Percentiles rank a stretch among this genome's conserved stretches.
Evolutionary conservation across 2,329 filamentous ascomycete species (phyloP).

Genomic region (Fonsecaea pedrosoi): DNA sequence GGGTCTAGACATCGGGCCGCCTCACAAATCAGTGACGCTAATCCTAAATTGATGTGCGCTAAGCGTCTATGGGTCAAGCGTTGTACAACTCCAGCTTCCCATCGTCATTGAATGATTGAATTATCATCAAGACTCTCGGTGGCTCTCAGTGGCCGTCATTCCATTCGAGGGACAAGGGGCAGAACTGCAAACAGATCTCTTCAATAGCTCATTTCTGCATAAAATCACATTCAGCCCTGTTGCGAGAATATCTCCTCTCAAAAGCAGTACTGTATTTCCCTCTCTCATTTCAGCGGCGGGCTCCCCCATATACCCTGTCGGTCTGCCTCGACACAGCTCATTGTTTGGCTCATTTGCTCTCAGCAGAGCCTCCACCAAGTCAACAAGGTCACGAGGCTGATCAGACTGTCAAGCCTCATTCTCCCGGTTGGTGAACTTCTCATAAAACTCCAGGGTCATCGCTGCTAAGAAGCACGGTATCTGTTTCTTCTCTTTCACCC

Average conservation of each 20-base stretch:
- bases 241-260: too few species aligned
- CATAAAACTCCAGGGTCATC: conserved; percentile 90
- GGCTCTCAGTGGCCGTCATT: background rate
- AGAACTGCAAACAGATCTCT: background rate
- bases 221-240: too few species aligned
- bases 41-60: background rate
- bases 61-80: background rate
- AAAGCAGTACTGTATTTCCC: too few species aligned
- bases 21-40: background rate
- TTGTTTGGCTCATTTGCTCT: background rate
- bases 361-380: background rate
- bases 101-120: background rate
- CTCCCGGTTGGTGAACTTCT: conserved; percentile 53
- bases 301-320: too few species aligned
- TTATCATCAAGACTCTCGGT: background rate
- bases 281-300: too few species aligned
- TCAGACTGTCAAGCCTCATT: conserved; percentile 11
- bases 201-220: background rate
- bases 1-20: background rate
- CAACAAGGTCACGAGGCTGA: background rate
- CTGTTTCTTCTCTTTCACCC: conserved; percentile 91
- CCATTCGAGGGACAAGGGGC: background rate
- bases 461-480: conserved; percentile 93
- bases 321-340: background rate
- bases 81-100: background rate